Base-by-base conservation (phyloP, 331 rosid genomes). In the Malus hybrid region DNA sequence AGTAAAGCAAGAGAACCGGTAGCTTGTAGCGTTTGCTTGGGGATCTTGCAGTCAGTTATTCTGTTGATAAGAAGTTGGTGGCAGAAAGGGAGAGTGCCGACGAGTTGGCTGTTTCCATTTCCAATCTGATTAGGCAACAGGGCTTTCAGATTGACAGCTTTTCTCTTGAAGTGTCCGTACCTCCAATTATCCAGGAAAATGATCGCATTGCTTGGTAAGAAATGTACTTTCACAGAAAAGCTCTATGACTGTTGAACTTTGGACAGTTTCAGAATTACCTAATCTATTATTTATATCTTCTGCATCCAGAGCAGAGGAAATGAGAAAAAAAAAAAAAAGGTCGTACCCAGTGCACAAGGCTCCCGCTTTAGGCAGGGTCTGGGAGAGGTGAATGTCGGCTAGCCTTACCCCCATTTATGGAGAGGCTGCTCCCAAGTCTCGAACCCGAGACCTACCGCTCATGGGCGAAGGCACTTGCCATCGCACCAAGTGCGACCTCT, bases 91-190 rank as follows among this genome's bases (percentile, higher is more conserved):
- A 70, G 67, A 76, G 83, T 14, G 82, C 77, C 44, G 68, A 80
- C 34, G 87, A 85, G 57, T 75, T 89, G 77, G 89, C 94, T 46
- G 74, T 75, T 67, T 79, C 85, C 72, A 81, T 93, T 81, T 84
- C 89, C 16, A 79, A 84, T 32, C 65, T 71, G 76, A 81, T 91
- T 13, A 91, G 80, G 77, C 74, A 32, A 48, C 86, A 87, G 7
- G 90, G 89, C 46, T 80, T 80, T 83, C 87, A 86, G 61, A 80
- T 82, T 36, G 88, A 88, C 68, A 67, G 79, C 33, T 87, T 91
- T 83, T 93, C 93, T 77, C 88, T 93, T 24, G 90, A 93, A 87
- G 88, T 91, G 76, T 88, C 95, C 56, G 48, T 90, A 55, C 97
- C 96, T 18, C 76, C 89, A 0, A 48, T 84, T 73, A 33, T 87